Evolutionary conservation across 768 basidiomycete species (phyloP).

Genomic region (Pulveroboletus sp.): DNA sequence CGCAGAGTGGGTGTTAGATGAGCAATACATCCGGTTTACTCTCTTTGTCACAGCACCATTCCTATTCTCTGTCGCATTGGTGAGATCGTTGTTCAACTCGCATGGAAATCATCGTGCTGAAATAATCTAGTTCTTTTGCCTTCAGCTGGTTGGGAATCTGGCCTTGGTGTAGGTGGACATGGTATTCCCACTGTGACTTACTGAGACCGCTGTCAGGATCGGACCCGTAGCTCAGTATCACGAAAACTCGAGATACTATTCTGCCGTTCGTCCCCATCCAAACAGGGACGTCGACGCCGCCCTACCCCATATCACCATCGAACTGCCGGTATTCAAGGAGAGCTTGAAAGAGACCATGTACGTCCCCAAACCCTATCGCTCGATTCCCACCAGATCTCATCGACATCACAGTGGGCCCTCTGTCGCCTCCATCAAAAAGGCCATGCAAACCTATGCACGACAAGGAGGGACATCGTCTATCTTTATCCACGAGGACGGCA

Average conservation of each 20-base stretch:
- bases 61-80: constrained; percentile 72
- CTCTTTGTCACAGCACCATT: constrained; percentile 66
- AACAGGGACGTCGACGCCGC: constrained; percentile 60
- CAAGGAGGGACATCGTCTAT: constrained; percentile 60
- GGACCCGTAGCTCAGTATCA: constrained; percentile 85
- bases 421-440: constrained; percentile 65
- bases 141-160: constrained; percentile 65
- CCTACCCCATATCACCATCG: constrained; percentile 74
- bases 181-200: not conserved
- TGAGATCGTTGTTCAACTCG: constrained; percentile 31
- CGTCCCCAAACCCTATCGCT: constrained; percentile 25
- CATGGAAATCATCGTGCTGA: constrained; percentile 9
- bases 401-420: constrained; percentile 57
- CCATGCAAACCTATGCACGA: constrained; percentile 64
- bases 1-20: constrained; percentile 69
- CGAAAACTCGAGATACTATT: constrained; percentile 83
- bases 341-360: constrained; percentile 79
- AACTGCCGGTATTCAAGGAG: constrained; percentile 88
- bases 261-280: constrained; percentile 58
- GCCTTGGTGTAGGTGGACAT: constrained; percentile 49
- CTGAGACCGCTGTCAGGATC: constrained; percentile 40
- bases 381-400: not conserved
- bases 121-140: constrained; percentile 59
- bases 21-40: constrained; percentile 57
- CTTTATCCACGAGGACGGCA: constrained; percentile 60